phyloP scores from a whole-genome alignment of 345 rosid genomes.

The Odontarrhena argentea region DNA sequence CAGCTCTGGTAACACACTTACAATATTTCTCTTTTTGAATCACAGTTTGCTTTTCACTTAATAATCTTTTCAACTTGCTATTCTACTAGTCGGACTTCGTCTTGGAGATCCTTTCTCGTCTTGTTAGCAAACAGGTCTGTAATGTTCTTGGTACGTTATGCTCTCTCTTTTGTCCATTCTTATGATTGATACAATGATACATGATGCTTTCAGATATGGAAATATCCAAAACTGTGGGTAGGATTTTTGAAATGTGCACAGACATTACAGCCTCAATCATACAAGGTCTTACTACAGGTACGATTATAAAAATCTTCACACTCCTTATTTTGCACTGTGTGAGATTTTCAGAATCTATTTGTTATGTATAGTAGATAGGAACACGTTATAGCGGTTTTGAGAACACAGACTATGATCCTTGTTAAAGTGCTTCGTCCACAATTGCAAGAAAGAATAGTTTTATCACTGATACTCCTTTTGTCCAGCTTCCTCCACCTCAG shows the following conservation, averaged over 20 bases:
- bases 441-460: not conserved
- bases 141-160: slow-evolving; percentile 12
- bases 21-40: slow-evolving; percentile 13
- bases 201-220: slow-evolving; percentile 78
- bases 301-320: slow-evolving; percentile 8
- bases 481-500: slow-evolving; percentile 92
- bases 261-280: slow-evolving; percentile 88
- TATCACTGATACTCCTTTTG: slow-evolving; percentile 28
- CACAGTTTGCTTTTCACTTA: slow-evolving; percentile 13
- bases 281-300: slow-evolving; percentile 91
- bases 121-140: slow-evolving; percentile 88
- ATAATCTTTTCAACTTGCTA: slow-evolving; percentile 19
- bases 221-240: slow-evolving; percentile 95
- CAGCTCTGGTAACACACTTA: slow-evolving; percentile 70
- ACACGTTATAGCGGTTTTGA: not conserved
- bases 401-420: not conserved
- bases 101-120: slow-evolving; percentile 95
- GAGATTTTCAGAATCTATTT: slow-evolving; percentile 1
- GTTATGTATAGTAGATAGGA: not conserved
- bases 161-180: slow-evolving; percentile 19
- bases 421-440: not conserved
- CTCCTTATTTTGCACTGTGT: not conserved
- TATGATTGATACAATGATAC: slow-evolving; percentile 14
- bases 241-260: slow-evolving; percentile 93
- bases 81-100: slow-evolving; percentile 74